Evolutionary conservation across 2,329 filamentous ascomycete genomes (phyloP), one percentile per base, ranked within the genome.

Genomic region (Trichoderma pleuroti): DNA sequence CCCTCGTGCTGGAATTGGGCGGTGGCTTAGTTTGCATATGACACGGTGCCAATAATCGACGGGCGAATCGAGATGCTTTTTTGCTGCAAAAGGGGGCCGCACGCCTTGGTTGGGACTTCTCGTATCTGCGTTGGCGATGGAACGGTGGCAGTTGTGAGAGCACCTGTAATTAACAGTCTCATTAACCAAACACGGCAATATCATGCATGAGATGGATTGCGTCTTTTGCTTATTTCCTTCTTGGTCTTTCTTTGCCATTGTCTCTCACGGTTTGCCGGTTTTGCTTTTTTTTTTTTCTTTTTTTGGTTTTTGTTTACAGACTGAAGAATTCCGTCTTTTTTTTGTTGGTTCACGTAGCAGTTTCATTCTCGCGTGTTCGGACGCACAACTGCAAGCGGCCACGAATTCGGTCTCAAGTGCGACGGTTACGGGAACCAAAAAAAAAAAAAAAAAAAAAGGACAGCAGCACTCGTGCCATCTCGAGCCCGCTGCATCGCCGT

Each of bases 351-450:
- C 10, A 4, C 4, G 14, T 28, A 28, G n/a, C 26, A 57, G 56
- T 60, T 36, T 49, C 28, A 39, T 26, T 32, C 56, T 68, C 65
- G 66, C 56, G 39, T 68, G n/a, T 18, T 39, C 39, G 56, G 66
- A 61, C 56, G 18, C 66, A 68, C 52, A 67, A 18, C 64, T 59
- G 64, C 64, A 67, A 67, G 64, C 64, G 52, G 64, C 64, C 64
- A 67, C 52, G 18, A 26, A 21, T 60, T 14, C 36, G 26, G 65
- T 49, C 65, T 49, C 65, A 26, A 42, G 65, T 68, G 34, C 28
- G 66, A 68, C 56, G 66, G 39, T 68, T 52, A 68, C 66, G 66
- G 39, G 32, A 36, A 56, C 11, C 14, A 42, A n/a, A 14, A 42
- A 28, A 28, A 21, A 21, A 28, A 28, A 21, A 21, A n/a, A 42